Conservation (phyloP, 495 filamentous ascomycete genomes). For the Chaetomium tenue region DNA sequence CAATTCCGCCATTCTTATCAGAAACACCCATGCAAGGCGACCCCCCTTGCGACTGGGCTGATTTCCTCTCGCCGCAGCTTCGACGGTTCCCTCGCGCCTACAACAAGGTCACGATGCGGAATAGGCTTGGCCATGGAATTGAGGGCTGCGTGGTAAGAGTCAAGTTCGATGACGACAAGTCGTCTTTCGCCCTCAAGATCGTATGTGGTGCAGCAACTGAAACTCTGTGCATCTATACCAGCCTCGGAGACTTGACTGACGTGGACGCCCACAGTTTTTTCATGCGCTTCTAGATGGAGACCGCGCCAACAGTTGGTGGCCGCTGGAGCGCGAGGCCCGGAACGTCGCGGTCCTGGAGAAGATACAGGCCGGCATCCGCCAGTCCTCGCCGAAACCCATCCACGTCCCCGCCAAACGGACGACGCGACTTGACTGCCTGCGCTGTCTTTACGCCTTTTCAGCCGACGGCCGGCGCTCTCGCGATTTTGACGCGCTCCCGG, state of each 20-base stretch:
- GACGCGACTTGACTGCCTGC: conserved; percentile 3
- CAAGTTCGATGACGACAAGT: not conserved
- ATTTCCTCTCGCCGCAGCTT: not conserved
- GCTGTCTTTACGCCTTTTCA: conserved; percentile 15
- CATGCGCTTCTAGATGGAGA: not conserved
- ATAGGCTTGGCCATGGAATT: not conserved
- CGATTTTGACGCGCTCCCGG: not conserved
- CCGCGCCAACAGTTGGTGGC: not conserved
- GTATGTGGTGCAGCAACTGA: not conserved
- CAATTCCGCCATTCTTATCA: conserved; percentile 2
- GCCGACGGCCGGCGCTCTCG: not conserved
- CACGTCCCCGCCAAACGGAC: not conserved
- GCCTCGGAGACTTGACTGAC: too few relatives aligned
- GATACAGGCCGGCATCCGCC: conserved; percentile 14
- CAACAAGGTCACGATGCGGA: not conserved
- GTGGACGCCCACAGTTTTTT: not conserved
- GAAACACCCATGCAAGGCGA: not conserved
- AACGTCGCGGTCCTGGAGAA: conserved; percentile 17
- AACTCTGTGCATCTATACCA: not conserved
- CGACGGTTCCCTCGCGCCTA: not conserved
- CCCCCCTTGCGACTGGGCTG: not conserved
- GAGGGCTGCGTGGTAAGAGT: not conserved
- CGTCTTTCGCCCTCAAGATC: conserved; percentile 8
- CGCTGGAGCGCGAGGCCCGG: conserved; percentile 18
- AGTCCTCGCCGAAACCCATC: conserved; percentile 1